Base-by-base conservation (phyloP, 106 monocot species). In the Acorus calamus region DNA sequence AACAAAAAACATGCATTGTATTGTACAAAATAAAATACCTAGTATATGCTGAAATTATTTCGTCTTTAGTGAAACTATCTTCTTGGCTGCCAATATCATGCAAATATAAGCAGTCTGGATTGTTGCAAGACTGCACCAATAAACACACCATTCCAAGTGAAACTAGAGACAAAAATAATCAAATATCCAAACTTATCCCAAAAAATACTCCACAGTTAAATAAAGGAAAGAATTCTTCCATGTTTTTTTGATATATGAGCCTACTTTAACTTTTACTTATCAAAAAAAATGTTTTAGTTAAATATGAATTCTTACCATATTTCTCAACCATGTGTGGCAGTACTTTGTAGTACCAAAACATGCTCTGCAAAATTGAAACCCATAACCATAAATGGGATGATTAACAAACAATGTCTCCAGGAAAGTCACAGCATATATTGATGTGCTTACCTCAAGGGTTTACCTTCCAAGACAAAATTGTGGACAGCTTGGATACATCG, bases 261-360 rank as follows among this genome's bases (percentile, higher is more conserved):
- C 28, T 28, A 28, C 28, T 28, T 28, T 28, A 28, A 28, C 28
- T 28, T 28, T 28, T 28, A 28, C 28, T 28, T 28, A 28, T 28
- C 28, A 28, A 28, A 28, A 28, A 28, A 28, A 28, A 0, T 28
- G 28, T 28, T 28, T 28, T 28, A 28, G 28, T 28, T 28, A 28
- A 28, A 28, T 28, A 28, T 28, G 28, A 28, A 28, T 28, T 28
- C 67, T 48, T 10, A 83, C 83, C 61, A 53, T 60, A 55, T 79
- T 83, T 49, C 55, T 74, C 52, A 83, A 57, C 71, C 71, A 83
- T 49, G 57, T 14, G 54, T 62, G 42, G 42, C 83, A 83, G 64
- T 78, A 79, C 53, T 74, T 79, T 61, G 75, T 70, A 14, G 75
- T 71, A 52, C 78, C 83, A 79, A 75, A 79, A 57, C 71, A 68